A percentile compares a stretch with the other conserved stretches of the same genome.
Evolutionary conservation across 1,139 yeast species (phyloP).

Genomic region (Hemisphaericaspora lyxosophila): DNA sequence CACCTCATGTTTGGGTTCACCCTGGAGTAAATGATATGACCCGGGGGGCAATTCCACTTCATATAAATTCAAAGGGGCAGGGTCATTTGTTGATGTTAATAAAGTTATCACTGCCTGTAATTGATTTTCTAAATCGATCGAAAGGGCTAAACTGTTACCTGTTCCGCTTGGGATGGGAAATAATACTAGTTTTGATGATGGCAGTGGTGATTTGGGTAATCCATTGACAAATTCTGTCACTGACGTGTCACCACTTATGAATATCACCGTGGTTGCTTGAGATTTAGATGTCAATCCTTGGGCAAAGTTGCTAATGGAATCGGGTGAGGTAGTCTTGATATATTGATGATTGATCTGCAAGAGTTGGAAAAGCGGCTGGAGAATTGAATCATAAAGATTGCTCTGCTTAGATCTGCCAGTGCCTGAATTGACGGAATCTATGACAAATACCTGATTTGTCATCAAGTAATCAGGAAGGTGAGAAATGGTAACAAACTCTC

Average conservation of each 20-base stretch:
- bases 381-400: constrained; percentile 36
- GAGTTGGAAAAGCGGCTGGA: constrained; percentile 46
- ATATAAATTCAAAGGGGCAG: constrained; percentile 52
- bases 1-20: constrained; percentile 16
- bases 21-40: constrained; percentile 28
- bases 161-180: constrained; percentile 77
- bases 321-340: constrained; percentile 35
- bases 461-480: constrained; percentile 3
- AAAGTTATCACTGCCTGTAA: constrained; percentile 43
- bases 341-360: constrained; percentile 39
- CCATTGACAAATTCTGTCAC: constrained; percentile 72
- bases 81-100: constrained; percentile 24
- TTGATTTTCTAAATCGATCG: constrained; percentile 47
- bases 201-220: constrained; percentile 19
- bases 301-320: constrained; percentile 38
- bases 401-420: constrained; percentile 41
- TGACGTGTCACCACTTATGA: constrained; percentile 87
- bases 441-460: constrained; percentile 13
- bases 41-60: constrained; percentile 53
- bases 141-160: constrained; percentile 76
- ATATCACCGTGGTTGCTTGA: constrained; percentile 45
- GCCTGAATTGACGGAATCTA: constrained; percentile 64
- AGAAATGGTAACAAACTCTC: background rate
- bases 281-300: constrained; percentile 19
- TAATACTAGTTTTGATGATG: constrained; percentile 26